A percentile compares a stretch with the other conserved stretches of the same genome.
phyloP scores from a whole-genome alignment of 345 rosid species.

The Eucalyptus marginata region DNA sequence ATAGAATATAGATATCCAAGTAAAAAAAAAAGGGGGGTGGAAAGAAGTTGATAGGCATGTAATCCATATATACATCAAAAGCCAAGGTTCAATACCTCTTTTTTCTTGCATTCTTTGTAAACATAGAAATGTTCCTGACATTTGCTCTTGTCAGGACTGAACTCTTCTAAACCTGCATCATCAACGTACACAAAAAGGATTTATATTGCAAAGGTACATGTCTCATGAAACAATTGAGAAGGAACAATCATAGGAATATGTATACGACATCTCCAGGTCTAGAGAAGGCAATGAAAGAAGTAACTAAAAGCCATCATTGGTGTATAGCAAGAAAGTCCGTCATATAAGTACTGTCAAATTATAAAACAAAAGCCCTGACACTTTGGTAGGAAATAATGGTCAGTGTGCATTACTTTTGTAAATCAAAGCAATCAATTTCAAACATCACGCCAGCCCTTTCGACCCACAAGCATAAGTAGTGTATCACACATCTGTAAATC shows the following conservation, averaged over 20 bases:
- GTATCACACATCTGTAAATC: neutral
- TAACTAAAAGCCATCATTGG: neutral
- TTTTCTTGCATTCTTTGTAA: conserved; percentile 97
- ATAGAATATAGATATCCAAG: neutral
- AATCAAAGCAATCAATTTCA: neutral
- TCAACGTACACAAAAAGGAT: neutral
- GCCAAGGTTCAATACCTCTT: conserved; percentile 36
- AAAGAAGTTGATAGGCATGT: neutral
- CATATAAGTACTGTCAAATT: neutral
- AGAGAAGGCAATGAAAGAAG: neutral
- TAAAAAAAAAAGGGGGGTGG: neutral
- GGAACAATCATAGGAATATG: neutral
- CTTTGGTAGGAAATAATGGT: neutral
- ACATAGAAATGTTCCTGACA: conserved; percentile 89
- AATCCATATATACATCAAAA: neutral
- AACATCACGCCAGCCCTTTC: neutral
- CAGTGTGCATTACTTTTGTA: neutral
- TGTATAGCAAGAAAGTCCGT: neutral
- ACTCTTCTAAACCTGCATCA: conserved; percentile 77
- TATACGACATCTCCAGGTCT: neutral
- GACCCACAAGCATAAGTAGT: neutral
- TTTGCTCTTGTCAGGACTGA: conserved; percentile 73
- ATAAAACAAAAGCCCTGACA: neutral
- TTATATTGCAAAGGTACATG: neutral
- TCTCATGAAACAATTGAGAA: neutral